Evolutionary conservation across 2,329 filamentous ascomycete species (phyloP).

Genomic region (Epichloe hybrida): DNA sequence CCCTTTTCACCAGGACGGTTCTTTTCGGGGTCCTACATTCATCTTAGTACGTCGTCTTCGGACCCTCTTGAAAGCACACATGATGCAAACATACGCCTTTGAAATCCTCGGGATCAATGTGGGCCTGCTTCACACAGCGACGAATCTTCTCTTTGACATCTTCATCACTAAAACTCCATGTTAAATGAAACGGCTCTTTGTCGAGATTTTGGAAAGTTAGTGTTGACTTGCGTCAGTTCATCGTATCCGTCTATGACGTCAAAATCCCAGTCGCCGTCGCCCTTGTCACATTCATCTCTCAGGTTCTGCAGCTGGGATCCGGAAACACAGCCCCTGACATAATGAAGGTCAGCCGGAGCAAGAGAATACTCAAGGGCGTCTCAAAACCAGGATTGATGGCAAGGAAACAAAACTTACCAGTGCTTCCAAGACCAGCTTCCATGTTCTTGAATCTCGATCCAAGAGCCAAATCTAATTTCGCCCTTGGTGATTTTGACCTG

Average conservation of each 20-base stretch:
- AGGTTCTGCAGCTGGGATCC: slow-evolving; percentile 58
- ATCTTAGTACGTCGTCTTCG: neutral
- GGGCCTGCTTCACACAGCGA: slow-evolving; percentile 58
- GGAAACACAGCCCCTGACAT: slow-evolving; percentile 71
- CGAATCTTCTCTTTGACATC: slow-evolving; percentile 62
- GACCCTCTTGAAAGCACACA: neutral
- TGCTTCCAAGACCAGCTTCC: slow-evolving; percentile 69
- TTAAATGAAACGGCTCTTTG: neutral
- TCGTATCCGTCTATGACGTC: slow-evolving; percentile 70
- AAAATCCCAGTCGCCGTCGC: slow-evolving; percentile 39
- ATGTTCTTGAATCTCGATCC: slow-evolving; percentile 49
- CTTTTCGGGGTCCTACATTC: slow-evolving; percentile 53
- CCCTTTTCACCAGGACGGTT: slow-evolving; percentile 56
- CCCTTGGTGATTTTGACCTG: slow-evolving; percentile 64
- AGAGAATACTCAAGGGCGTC: neutral
- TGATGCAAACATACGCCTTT: slow-evolving; percentile 55
- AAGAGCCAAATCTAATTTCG: slow-evolving; percentile 62
- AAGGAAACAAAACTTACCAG: slow-evolving; percentile 45
- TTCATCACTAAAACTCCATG: slow-evolving; percentile 26
- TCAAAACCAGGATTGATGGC: neutral
- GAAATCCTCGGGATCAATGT: slow-evolving; percentile 78
- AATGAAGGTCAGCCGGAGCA: neutral
- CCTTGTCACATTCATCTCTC: slow-evolving; percentile 37
- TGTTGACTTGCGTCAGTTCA: slow-evolving; percentile 42
- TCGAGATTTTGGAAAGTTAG: neutral